Evolutionary conservation across 257 asterid species (phyloP).

Genomic region (Galeopsis tetrahit): DNA sequence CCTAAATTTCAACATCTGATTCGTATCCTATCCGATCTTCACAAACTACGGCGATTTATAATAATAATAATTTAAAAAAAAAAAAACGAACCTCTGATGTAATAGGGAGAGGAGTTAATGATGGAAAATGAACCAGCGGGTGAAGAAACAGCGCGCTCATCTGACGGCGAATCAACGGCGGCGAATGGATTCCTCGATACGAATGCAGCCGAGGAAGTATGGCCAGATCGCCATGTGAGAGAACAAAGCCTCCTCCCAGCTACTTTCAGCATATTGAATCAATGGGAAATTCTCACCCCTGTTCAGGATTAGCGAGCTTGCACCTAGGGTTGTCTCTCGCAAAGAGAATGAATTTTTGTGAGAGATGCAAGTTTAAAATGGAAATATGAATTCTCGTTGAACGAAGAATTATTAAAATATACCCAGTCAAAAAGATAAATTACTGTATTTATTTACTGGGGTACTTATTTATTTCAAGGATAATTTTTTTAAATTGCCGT

Average conservation of each 20-base stretch:
- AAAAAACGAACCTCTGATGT: conserved; percentile 60
- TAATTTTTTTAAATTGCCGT: too few species aligned
- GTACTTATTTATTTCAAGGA: too few species aligned
- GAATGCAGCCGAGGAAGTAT: conserved; percentile 49
- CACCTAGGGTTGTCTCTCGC: too few species aligned
- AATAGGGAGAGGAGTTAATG: conserved; percentile 37
- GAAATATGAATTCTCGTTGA: too few species aligned
- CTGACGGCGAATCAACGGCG: conserved; percentile 48
- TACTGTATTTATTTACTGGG: too few species aligned
- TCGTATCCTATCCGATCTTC: conserved; percentile 3
- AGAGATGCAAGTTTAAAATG: too few species aligned
- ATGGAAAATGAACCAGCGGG: conserved; percentile 25
- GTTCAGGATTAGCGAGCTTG: not conserved
- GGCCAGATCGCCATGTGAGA: conserved; percentile 54
- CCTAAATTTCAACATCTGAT: not conserved
- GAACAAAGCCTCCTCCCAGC: conserved; percentile 73
- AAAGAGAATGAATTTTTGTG: too few species aligned
- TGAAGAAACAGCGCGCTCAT: conserved; percentile 39
- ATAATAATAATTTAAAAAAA: not conserved
- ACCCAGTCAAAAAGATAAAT: too few species aligned
- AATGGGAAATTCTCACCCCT: conserved; percentile 5
- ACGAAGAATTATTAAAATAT: too few species aligned
- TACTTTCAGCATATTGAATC: conserved; percentile 58
- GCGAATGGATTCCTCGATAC: conserved; percentile 39
- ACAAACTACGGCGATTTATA: not conserved